phyloP scores from a whole-genome alignment of 2,329 filamentous ascomycete genomes.

The Apiospora koreana region DNA sequence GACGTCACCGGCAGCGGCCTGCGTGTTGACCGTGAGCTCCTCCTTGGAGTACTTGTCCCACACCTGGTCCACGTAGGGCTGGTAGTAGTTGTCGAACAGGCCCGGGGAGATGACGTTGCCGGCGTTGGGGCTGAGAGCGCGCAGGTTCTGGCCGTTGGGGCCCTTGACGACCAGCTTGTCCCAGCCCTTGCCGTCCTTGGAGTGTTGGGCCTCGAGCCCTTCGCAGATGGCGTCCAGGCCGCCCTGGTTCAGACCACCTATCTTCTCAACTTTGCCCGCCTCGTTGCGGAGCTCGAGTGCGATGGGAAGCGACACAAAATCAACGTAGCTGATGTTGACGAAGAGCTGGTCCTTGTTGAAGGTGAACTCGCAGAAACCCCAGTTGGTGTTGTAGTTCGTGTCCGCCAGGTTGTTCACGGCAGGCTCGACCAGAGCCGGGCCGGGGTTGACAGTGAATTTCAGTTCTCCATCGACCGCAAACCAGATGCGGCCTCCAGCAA shows the following conservation, averaged over 20 bases:
- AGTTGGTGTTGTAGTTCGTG: conserved; percentile 60
- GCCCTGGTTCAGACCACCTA: conserved; percentile 49
- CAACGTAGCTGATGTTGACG: conserved; percentile 70
- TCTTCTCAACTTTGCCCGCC: conserved; percentile 44
- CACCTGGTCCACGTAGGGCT: conserved; percentile 46
- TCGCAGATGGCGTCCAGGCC: conserved; percentile 48
- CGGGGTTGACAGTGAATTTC: conserved; percentile 70
- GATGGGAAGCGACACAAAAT: conserved; percentile 71
- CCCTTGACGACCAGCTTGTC: conserved; percentile 49
- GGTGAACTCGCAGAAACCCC: conserved; percentile 71
- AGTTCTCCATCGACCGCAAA: conserved; percentile 63
- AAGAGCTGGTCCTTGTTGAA: conserved; percentile 58
- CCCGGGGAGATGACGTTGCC: conserved; percentile 43
- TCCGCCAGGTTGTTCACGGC: conserved; percentile 68
- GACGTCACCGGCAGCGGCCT: conserved; percentile 38
- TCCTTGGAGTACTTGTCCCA: conserved; percentile 43
- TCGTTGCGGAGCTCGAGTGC: conserved; percentile 53
- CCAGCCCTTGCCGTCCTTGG: conserved; percentile 51
- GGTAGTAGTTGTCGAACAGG: conserved; percentile 48
- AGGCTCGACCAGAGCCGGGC: conserved; percentile 73
- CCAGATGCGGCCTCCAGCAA: conserved; percentile 73
- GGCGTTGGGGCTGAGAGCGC: conserved; percentile 55
- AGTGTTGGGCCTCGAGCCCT: conserved; percentile 46
- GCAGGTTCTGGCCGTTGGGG: conserved; percentile 41
- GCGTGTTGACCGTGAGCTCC: conserved; percentile 43